Evolutionary conservation across 176 grass and related monocot genomes (phyloP).

Genomic region (Cenchrus purpureus): DNA sequence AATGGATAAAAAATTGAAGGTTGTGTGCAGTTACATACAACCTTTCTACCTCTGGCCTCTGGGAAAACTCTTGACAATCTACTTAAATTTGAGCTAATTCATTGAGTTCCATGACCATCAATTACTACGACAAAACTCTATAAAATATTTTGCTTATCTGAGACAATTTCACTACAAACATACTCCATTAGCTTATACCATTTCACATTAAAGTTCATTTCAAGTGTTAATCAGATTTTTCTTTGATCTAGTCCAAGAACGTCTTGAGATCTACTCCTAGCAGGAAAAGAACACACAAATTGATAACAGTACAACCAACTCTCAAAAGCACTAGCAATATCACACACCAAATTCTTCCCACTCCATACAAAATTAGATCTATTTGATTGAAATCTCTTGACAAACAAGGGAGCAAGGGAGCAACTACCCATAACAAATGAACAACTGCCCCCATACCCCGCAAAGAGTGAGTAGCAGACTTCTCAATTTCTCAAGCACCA

Average conservation of each 20-base stretch:
- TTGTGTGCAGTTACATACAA: neutral
- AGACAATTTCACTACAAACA: slow-evolving; percentile 8
- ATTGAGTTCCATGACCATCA: slow-evolving; percentile 1
- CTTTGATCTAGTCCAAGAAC: neutral
- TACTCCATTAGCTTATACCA: neutral
- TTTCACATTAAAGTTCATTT: slow-evolving; percentile 22
- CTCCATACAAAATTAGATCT: neutral
- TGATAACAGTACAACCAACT: neutral
- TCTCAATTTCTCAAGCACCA: neutral
- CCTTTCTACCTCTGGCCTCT: neutral
- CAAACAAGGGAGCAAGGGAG: neutral
- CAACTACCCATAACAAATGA: neutral
- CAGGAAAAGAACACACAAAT: neutral
- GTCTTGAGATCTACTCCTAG: neutral
- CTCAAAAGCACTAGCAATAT: neutral
- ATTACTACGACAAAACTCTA: slow-evolving; percentile 9
- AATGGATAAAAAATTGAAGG: neutral
- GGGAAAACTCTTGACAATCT: neutral
- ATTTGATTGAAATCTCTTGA: slow-evolving; percentile 3
- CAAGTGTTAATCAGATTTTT: neutral
- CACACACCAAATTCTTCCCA: neutral
- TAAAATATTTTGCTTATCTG: neutral
- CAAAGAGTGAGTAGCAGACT: neutral
- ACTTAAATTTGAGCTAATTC: slow-evolving; percentile 14
- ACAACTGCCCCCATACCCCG: neutral